Evolutionary conservation across 2,329 filamentous ascomycete genomes (phyloP).

Genomic region (Raffaelea ambrosiae): DNA sequence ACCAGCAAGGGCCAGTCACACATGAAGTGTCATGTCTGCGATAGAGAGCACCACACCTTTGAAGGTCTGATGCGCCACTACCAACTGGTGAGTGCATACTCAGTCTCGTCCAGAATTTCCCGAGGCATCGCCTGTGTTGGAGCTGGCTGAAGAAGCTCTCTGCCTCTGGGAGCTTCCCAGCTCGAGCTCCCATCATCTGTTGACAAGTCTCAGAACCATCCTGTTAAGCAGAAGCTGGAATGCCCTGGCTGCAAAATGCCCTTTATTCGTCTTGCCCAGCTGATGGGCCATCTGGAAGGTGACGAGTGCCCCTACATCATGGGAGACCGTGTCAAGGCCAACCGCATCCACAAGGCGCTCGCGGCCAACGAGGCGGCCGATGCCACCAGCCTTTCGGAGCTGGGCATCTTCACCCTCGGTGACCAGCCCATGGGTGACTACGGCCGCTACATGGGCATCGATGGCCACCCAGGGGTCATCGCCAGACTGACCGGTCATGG

Average conservation of each 20-base stretch:
- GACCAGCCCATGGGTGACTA: slow-evolving; percentile 8
- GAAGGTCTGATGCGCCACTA: slow-evolving; percentile 24
- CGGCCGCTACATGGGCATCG: slow-evolving; percentile 12
- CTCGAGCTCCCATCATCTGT: too few species aligned
- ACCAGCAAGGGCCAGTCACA: slow-evolving; percentile 16
- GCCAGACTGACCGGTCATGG: too few species aligned
- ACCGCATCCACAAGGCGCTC: slow-evolving; percentile 19
- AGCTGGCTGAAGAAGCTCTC: too few species aligned
- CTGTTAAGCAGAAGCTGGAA: slow-evolving; percentile 27
- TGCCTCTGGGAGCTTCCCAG: too few species aligned
- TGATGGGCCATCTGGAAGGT: slow-evolving; percentile 38
- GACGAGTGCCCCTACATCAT: slow-evolving; percentile 28
- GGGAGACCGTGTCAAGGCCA: neutral
- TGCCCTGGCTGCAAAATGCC: slow-evolving; percentile 37
- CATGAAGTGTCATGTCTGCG: slow-evolving; percentile 29
- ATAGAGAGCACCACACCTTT: slow-evolving; percentile 24
- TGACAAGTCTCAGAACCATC: slow-evolving; percentile 34
- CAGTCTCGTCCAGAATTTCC: too few species aligned
- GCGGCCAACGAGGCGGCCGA: slow-evolving; percentile 23
- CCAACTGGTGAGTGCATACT: slow-evolving; percentile 23
- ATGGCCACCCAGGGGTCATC: neutral
- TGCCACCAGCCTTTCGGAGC: slow-evolving; percentile 2
- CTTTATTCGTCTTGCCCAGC: slow-evolving; percentile 26
- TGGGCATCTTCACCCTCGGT: slow-evolving; percentile 9
- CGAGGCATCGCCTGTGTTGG: too few species aligned